These are phyloP conservation scores for Tetraselmis chui DNA, from an alignment of 139 green algal species.

Conservation along the genomic window DNA sequence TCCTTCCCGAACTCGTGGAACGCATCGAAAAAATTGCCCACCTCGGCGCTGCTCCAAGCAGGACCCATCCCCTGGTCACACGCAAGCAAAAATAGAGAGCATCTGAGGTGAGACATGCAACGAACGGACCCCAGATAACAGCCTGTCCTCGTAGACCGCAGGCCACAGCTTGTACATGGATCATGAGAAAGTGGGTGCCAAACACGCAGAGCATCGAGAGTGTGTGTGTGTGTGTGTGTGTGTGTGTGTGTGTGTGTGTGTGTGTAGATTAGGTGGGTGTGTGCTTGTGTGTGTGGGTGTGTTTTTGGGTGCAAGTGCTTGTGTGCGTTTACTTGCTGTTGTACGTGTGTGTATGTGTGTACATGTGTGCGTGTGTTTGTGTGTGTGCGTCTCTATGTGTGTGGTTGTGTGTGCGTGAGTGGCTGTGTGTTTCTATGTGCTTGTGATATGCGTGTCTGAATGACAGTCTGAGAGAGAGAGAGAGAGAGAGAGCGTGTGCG, in stretches of 20 bases:
- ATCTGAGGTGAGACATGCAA: too few relatives aligned
- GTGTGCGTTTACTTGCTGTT: not conserved
- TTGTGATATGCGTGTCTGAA: not conserved
- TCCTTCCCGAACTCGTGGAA: not conserved
- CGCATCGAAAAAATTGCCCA: not conserved
- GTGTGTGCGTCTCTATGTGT: not conserved
- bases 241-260: too few relatives aligned
- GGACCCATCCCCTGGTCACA: not conserved
- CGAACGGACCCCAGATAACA: too few relatives aligned
- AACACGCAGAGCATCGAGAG: not conserved
- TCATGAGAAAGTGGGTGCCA: not conserved
- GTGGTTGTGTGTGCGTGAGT: not conserved
- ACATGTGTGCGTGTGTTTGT: not conserved
- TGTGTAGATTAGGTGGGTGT: not conserved
- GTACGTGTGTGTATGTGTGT: not conserved
- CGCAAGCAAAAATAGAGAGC: too few relatives aligned
- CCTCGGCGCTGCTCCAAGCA: not conserved
- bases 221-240: too few relatives aligned
- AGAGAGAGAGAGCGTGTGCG: too few relatives aligned
- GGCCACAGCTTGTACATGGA: not conserved
- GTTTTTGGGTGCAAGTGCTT: not conserved
- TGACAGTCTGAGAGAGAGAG: not conserved
- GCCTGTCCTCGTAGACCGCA: not conserved
- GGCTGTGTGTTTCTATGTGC: not conserved
- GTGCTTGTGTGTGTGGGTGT: not conserved